phyloP scores from a whole-genome alignment of 768 basidiomycete species.

The Tulasnella sp. region DNA sequence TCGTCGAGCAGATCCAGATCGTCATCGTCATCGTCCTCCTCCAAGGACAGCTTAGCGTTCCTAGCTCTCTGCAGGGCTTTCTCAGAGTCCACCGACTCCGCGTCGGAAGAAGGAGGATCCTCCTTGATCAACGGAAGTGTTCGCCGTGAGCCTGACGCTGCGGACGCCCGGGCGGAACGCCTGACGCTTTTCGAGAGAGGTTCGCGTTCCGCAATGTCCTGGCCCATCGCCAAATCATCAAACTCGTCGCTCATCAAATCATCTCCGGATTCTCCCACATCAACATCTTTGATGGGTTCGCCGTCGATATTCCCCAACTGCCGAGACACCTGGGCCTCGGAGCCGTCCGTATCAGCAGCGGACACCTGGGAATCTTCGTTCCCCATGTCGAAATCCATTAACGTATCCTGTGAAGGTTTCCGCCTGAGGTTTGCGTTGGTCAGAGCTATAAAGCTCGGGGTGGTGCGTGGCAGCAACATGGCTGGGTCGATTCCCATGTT shows the following conservation, averaged over 20 bases:
- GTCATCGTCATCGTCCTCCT: constrained; percentile 8
- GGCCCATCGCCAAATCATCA: neutral
- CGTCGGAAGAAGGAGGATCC: neutral
- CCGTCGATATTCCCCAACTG: neutral
- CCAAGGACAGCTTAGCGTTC: neutral
- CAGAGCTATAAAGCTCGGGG: neutral
- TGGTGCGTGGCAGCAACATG: neutral
- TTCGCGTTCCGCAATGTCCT: neutral
- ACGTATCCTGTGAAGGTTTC: neutral
- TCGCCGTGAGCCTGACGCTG: neutral
- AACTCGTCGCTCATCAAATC: neutral
- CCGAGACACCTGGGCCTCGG: neutral
- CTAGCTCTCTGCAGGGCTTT: neutral
- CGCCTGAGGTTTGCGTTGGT: neutral
- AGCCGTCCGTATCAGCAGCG: neutral
- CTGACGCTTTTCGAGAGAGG: neutral
- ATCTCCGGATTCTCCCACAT: neutral
- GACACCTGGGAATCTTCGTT: neutral
- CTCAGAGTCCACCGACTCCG: constrained; percentile 8
- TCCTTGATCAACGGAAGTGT: neutral
- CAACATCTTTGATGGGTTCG: neutral
- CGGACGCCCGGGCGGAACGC: neutral
- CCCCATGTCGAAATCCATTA: neutral
- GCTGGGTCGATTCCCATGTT: neutral
- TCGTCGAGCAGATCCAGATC: neutral